Conservation (phyloP, 2,329 filamentous ascomycete genomes). For the Diplodia seriata region DNA sequence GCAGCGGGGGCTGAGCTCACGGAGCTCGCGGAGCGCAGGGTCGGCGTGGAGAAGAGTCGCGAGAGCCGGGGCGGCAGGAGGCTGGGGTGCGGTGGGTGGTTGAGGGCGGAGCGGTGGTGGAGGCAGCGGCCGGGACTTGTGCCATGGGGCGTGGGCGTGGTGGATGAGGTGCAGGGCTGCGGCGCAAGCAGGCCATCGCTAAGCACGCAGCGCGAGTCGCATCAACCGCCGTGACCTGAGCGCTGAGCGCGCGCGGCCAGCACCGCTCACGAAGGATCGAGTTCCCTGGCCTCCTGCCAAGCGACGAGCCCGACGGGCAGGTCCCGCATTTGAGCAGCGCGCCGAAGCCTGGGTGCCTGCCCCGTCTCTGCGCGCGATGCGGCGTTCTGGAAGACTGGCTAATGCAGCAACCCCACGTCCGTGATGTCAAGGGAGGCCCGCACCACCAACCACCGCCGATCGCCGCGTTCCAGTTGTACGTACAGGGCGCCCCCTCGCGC, state of each 20-base stretch:
- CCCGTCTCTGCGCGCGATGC: background rate
- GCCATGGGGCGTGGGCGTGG: background rate
- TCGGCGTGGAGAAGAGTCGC: background rate
- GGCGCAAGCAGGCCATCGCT: conserved; percentile 28
- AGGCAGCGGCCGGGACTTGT: background rate
- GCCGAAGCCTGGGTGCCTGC: conserved; percentile 10
- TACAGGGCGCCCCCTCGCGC: background rate
- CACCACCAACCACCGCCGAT: conserved; percentile 7
- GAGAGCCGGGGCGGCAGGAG: background rate
- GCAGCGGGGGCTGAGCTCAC: conserved; percentile 6
- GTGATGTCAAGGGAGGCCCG: conserved; percentile 24
- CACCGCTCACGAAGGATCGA: conserved; percentile 12
- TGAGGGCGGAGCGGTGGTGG: background rate
- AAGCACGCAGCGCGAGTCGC: conserved; percentile 20
- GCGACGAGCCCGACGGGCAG: conserved; percentile 4
- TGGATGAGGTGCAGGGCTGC: conserved; percentile 5
- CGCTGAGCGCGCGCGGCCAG: conserved; percentile 6
- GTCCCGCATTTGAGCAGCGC: conserved; percentile 6
- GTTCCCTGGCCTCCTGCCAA: conserved; percentile 27
- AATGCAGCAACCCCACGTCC: conserved; percentile 29
- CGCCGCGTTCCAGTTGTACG: background rate
- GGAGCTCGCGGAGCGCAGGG: background rate
- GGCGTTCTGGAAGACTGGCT: conserved; percentile 23
- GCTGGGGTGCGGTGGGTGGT: conserved; percentile 6
- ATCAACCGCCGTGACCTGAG: conserved; percentile 9